Base-by-base conservation (phyloP, 306 rosid species). In the Sicyos edulis region DNA sequence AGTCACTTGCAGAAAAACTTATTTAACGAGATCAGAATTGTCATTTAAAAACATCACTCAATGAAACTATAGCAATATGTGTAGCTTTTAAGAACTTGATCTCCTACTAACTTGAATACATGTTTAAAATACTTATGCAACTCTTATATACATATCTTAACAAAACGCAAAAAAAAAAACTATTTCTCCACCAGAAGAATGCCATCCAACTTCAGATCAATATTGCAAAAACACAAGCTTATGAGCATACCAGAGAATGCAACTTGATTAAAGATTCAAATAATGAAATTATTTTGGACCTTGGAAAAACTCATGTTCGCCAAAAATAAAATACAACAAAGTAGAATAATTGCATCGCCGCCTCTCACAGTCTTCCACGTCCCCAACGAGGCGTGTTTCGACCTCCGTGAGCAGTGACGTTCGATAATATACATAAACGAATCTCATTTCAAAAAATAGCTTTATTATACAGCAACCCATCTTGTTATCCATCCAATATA, bases 241-340 rank as follows among this genome's bases (percentile, higher is more conserved):
- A 42, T 6, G 6, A 34, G 34, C 71, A 42, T 45, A 44, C 0
- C 12, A 19, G 21, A 19, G 71, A 66, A 44, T 66, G 9, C 55
- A 66, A 66, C 20, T 0, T 20, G 12, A 67, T 6, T 7, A 67
- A 67, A 45, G 53, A 69, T 68, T 50, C 15, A 21, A 50, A 8
- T 14, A 8, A 7, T 47, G 19, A 20, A 50, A 69, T 69, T 69
- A 69, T 69, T 69, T 24, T 69, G 44, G 58, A 69, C 45, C 58
- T 47, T 14, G 54, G 58, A 8, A 50, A 45, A 50, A 50, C 58
- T 50, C 24, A 15, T 68, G 47, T 49, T 50, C 73, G 24, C 57
- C 37, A 69, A 69, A 68, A 50, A 69, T 69, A 69, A 49, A 69
- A 20, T 69, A 69, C 73, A 69, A 69, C 42, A 49, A 50, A 69